phyloP scores from a whole-genome alignment of 768 basidiomycete species.

The Crassisporium funariophilum region DNA sequence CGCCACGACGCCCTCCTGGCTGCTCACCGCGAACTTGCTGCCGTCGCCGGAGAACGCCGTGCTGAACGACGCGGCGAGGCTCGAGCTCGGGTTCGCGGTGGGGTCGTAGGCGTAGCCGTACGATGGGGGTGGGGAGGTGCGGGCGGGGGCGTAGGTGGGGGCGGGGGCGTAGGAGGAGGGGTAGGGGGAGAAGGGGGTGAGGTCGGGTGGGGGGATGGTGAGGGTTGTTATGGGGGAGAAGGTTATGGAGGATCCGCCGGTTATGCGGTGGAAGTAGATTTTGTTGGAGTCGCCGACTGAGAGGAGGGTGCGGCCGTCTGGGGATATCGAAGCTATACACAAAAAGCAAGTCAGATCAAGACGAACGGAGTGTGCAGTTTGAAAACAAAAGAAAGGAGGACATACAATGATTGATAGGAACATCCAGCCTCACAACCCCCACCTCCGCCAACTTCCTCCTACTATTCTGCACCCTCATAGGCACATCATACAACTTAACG shows the following conservation, averaged over 20 bases:
- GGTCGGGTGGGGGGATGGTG: slow-evolving; percentile 58
- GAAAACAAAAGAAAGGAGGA: slow-evolving; percentile 13
- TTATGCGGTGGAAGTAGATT: slow-evolving; percentile 79
- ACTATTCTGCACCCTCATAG: slow-evolving; percentile 47
- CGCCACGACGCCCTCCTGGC: slow-evolving; percentile 78
- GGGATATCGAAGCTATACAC: slow-evolving; percentile 79
- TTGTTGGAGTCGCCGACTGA: slow-evolving; percentile 91
- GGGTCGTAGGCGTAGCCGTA: slow-evolving; percentile 7
- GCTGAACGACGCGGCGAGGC: slow-evolving; percentile 73
- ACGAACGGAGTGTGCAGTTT: not conserved
- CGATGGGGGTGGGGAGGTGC: too few species aligned
- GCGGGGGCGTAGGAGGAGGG: slow-evolving; percentile 2
- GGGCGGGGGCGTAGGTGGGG: not conserved
- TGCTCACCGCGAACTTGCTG: slow-evolving; percentile 79
- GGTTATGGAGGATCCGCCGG: slow-evolving; percentile 58
- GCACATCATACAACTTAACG: slow-evolving; percentile 80
- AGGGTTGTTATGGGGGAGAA: slow-evolving; percentile 74
- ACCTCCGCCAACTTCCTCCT: slow-evolving; percentile 48
- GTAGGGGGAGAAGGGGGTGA: slow-evolving; percentile 28
- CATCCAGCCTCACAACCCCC: slow-evolving; percentile 59
- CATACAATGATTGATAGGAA: slow-evolving; percentile 83
- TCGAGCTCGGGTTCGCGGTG: slow-evolving; percentile 42
- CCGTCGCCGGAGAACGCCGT: slow-evolving; percentile 79
- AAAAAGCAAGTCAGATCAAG: not conserved
- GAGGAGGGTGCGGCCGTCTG: slow-evolving; percentile 82